Conservation (phyloP, 2,329 filamentous ascomycete species). For the Arthrobotrys sinensis region DNA sequence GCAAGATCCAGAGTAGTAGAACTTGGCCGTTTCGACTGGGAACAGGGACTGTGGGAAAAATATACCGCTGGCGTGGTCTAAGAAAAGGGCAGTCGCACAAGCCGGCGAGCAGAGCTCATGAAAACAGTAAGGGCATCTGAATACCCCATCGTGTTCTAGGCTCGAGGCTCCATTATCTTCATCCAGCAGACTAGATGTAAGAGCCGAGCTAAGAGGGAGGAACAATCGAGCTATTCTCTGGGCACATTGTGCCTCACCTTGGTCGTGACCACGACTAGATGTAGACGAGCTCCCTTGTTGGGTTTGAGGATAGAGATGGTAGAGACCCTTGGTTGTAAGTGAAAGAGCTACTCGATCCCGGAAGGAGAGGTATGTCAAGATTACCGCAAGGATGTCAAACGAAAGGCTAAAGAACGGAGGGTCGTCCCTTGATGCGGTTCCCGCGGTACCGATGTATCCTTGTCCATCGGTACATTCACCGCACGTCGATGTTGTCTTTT, state of each 20-base stretch:
- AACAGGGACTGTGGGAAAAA: constrained; percentile 36
- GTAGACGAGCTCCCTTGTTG: neutral
- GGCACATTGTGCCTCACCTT: constrained; percentile 1
- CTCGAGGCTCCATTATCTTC: neutral
- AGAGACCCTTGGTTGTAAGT: constrained; percentile 32
- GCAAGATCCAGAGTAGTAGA: constrained; percentile 12
- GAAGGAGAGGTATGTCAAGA: constrained; percentile 36
- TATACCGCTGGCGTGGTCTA: constrained; percentile 42
- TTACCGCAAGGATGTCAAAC: constrained; percentile 30
- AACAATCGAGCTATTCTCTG: constrained; percentile 12
- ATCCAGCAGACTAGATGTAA: no score
- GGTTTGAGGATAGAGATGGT: constrained; percentile 2
- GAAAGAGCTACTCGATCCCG: constrained; percentile 44
- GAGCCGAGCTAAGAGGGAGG: neutral
- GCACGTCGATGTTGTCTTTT: neutral
- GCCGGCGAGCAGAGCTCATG: constrained; percentile 28
- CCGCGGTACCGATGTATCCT: neutral
- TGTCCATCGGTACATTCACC: neutral
- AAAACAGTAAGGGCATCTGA: constrained; percentile 40
- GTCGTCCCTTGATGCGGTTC: neutral
- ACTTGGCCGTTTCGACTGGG: constrained; percentile 13
- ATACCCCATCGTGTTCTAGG: neutral
- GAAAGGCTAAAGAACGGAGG: constrained; percentile 40
- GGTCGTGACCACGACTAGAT: neutral
- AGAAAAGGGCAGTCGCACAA: constrained; percentile 30